Evolutionary conservation across 371 early-diverging fungal species (phyloP).

Genomic region (Mucor piriformis): DNA sequence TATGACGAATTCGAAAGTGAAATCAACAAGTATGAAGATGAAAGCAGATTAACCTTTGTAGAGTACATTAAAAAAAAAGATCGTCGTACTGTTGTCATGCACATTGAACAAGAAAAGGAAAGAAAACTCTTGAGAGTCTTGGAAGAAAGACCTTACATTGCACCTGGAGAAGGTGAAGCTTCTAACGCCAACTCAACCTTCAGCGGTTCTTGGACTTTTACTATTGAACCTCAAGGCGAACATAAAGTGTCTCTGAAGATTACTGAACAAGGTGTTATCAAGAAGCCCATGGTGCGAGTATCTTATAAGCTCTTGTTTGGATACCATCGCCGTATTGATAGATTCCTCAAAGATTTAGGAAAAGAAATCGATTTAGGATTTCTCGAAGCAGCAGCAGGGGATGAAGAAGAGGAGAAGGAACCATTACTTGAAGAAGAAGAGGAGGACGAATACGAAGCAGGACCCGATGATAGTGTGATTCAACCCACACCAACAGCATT

Average conservation of each 20-base stretch:
- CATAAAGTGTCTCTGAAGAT: constrained; percentile 29
- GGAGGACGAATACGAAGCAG: constrained; percentile 16
- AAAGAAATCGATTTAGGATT: constrained; percentile 20
- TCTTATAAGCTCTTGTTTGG: constrained; percentile 44
- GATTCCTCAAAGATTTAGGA: constrained; percentile 43
- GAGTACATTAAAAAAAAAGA: constrained; percentile 36
- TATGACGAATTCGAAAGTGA: constrained; percentile 21
- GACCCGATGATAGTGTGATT: constrained; percentile 24
- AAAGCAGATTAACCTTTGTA: constrained; percentile 25
- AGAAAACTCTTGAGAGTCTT: constrained; percentile 39
- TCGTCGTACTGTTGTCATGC: constrained; percentile 30
- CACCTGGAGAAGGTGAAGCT: constrained; percentile 25
- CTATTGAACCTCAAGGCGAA: constrained; percentile 16
- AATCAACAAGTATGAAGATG: constrained; percentile 27
- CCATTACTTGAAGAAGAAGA: constrained; percentile 5
- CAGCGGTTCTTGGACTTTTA: constrained; percentile 38
- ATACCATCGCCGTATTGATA: constrained; percentile 45
- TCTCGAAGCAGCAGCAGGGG: not conserved
- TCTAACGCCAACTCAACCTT: constrained; percentile 27
- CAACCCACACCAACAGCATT: not conserved
- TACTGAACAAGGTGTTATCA: constrained; percentile 49
- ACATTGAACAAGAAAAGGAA: constrained; percentile 38
- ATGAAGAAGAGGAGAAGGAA: constrained; percentile 10
- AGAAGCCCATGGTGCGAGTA: constrained; percentile 44
- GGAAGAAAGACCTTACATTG: constrained; percentile 31